A percentile compares a stretch with the other conserved stretches of the same genome.
Evolutionary conservation across 352 stramenopile species (phyloP).

Genomic region (Globisporangium barbulae): DNA sequence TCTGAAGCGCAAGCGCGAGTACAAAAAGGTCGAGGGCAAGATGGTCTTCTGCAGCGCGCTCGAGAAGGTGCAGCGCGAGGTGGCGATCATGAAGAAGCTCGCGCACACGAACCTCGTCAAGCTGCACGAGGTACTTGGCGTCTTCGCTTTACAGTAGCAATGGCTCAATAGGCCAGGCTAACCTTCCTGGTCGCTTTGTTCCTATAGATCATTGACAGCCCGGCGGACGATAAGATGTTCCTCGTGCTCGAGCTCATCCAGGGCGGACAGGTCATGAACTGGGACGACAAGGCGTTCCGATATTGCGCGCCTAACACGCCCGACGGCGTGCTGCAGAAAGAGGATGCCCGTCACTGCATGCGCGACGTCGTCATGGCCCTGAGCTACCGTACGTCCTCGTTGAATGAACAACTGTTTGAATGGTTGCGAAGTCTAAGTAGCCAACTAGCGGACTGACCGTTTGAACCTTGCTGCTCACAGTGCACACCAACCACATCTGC

Average conservation of each 20-base stretch:
- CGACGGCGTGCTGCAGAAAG: constrained; percentile 29
- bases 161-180: background rate
- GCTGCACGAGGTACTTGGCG: constrained; percentile 41
- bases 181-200: background rate
- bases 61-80: constrained; percentile 76
- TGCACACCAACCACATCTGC: constrained; percentile 79
- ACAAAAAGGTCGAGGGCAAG: constrained; percentile 72
- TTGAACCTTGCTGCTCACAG: constrained; percentile 19
- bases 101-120: constrained; percentile 63
- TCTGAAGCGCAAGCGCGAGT: constrained; percentile 80
- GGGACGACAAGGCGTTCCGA: constrained; percentile 65
- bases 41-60: constrained; percentile 79
- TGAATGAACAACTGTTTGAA: background rate
- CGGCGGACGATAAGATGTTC: constrained; percentile 72
- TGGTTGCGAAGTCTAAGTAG: background rate
- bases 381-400: constrained; percentile 53
- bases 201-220: constrained; percentile 76
- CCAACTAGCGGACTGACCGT: background rate
- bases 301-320: constrained; percentile 38
- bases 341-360: constrained; percentile 58
- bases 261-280: constrained; percentile 83
- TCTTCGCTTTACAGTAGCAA: background rate
- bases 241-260: constrained; percentile 81
- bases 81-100: constrained; percentile 86
- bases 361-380: constrained; percentile 73